A percentile compares a stretch with the other conserved stretches of the same genome.
Evolutionary conservation across 768 basidiomycete genomes (phyloP).

Genomic region (Chlorophyllum brunneum): DNA sequence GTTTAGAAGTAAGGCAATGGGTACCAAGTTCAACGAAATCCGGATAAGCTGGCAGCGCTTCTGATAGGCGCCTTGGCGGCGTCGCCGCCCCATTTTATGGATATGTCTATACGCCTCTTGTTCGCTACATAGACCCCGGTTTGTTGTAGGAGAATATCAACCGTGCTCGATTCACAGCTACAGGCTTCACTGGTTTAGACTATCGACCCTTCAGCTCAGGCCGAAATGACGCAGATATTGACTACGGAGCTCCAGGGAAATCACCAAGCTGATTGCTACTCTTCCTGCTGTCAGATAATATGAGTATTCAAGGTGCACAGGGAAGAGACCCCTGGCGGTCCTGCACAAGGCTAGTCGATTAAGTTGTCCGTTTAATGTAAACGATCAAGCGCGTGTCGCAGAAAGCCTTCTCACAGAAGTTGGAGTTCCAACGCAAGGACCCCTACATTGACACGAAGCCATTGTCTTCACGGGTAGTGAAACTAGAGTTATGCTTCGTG

Average conservation of each 20-base stretch:
- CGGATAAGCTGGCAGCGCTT: background rate
- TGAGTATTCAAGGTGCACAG: background rate
- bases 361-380: constrained; percentile 1
- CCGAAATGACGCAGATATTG: no score
- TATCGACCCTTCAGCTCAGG: no score
- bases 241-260: no score
- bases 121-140: no score
- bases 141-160: no score
- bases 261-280: no score
- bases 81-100: no score
- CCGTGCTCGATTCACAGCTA: background rate
- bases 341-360: background rate
- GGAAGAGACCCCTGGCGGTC: background rate
- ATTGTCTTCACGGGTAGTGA: background rate
- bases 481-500: background rate
- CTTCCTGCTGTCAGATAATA: background rate
- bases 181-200: no score
- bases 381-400: constrained; percentile 4
- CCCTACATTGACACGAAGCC: background rate
- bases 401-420: background rate
- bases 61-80: no score
- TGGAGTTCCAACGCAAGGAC: background rate
- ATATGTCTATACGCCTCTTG: no score
- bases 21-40: no score
- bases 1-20: background rate